Base-by-base conservation (phyloP, 805 yeast genomes). In the Kurtzmaniella cleridarum region DNA sequence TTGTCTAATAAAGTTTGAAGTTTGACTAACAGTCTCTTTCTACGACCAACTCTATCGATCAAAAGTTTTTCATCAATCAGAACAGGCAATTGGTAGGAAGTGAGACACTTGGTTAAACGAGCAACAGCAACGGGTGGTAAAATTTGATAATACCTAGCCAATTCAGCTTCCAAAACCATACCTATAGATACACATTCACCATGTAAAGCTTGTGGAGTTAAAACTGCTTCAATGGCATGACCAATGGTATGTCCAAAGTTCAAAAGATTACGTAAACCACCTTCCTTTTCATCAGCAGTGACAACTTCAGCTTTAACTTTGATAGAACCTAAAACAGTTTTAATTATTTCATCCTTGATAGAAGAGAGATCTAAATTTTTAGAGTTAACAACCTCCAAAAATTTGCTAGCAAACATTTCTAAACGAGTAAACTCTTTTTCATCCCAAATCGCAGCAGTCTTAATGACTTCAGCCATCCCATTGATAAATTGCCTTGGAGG, bases 141-240 rank as follows among this genome's bases (percentile, higher is more conserved):
- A 38, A 87, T 76, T 17, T 97, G 97, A 53, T 86, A 70, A 60
- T 87, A 88, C 55, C 98, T 78, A n/a, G 96, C 75, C 47, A 93
- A 73, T 62, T 93, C 98, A 3, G 98, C 98, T 62, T 93, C 98
- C 53, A 81, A 76, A 27, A 93, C 81, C 76, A 89, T 84, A 47
- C 98, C 98, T 44, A 93, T 76, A n/a, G 98, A 75, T n/a, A 93
- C 98, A 74, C 98, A 93, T 64, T 93, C 98, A 43, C 98, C 98
- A 55, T 93, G 98, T 33, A 93, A 73, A 17, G 95, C 93, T 60
- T 90, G 88, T 7, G 98, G 98, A 3, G 98, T 90, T 45, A 93
- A 71, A 27, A 93, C 80, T n/a, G 98, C 98, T 68, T 93, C 98
- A 48, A 84, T 89, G 15, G 98, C 98, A 60, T 93, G 98, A 33